Conservation (phyloP, 176 grass and related monocot genomes). For the Ampelocalamus luodianensis region DNA sequence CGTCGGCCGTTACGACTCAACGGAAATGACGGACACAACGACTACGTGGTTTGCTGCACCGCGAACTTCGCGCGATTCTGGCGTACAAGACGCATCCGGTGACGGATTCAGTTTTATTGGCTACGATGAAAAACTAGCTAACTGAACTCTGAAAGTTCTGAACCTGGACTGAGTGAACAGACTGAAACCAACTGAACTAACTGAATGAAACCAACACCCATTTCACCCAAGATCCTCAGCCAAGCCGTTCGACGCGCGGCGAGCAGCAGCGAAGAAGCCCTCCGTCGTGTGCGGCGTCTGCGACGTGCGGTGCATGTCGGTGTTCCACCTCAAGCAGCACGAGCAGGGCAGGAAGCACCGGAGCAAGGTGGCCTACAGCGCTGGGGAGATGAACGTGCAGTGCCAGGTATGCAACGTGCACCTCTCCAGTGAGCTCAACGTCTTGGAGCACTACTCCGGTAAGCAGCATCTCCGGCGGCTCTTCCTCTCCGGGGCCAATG, state of each 20-base stretch:
- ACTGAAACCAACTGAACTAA: no score
- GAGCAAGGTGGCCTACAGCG: conserved; percentile 39
- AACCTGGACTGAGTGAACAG: no score
- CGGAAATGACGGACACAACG: no score
- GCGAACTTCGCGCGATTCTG: no score
- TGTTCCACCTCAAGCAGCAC: conserved; percentile 44
- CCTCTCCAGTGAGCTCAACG: conserved; percentile 40
- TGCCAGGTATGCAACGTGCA: conserved; percentile 50
- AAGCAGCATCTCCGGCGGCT: conserved; percentile 40
- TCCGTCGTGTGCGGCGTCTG: conserved; percentile 30
- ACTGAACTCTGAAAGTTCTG: no score
- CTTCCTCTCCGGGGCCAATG: not conserved
- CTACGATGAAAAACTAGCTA: no score
- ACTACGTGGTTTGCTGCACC: no score
- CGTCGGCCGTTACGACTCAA: no score
- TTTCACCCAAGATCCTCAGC: not conserved
- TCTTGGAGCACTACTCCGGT: conserved; percentile 48
- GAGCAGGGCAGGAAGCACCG: conserved; percentile 51
- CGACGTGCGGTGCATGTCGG: conserved; percentile 47
- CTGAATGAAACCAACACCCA: no score
- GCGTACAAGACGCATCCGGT: no score
- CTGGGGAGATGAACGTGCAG: conserved; percentile 45
- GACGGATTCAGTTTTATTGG: no score
- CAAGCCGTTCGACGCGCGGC: not conserved
- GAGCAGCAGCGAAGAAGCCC: not conserved